Conservation (phyloP, 192 early-diverging fungal species). For the Coemansia sp. region DNA sequence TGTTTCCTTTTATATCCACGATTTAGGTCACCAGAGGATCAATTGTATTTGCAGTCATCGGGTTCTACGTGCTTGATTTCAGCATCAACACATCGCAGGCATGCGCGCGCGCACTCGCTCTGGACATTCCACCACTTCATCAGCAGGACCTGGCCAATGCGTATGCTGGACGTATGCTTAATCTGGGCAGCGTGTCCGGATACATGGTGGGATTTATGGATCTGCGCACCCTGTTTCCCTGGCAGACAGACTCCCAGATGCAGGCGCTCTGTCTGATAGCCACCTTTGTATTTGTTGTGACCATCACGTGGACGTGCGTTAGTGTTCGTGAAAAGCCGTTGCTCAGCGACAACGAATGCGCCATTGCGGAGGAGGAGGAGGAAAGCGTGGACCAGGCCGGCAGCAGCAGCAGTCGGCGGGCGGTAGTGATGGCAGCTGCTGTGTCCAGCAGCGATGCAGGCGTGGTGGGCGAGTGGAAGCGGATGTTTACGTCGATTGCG, state of each 20-base stretch:
- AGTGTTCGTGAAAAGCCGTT: conserved; percentile 57
- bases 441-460: background rate
- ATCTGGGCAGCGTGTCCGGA: conserved; percentile 80
- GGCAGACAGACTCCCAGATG: conserved; percentile 71
- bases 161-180: conserved; percentile 85
- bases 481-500: conserved; percentile 24
- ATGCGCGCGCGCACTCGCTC: conserved; percentile 76
- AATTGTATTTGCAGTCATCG: conserved; percentile 75
- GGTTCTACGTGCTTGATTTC: conserved; percentile 92
- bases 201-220: conserved; percentile 87
- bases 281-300: conserved; percentile 62
- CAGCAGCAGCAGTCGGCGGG: conserved; percentile 14
- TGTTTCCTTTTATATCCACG: background rate
- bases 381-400: background rate
- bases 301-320: conserved; percentile 68
- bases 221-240: conserved; percentile 65
- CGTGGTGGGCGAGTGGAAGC: conserved; percentile 19
- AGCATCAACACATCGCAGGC: conserved; percentile 90
- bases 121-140: conserved; percentile 76
- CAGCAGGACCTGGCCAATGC: conserved; percentile 85
- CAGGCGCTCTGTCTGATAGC: conserved; percentile 81
- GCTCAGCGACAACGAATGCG: background rate
- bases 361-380: background rate
- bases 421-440: background rate
- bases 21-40: conserved; percentile 49